These are phyloP conservation scores for Rhynchospora breviuscula DNA, from an alignment of 176 grass and related monocot species.

Conservation along the genomic window DNA sequence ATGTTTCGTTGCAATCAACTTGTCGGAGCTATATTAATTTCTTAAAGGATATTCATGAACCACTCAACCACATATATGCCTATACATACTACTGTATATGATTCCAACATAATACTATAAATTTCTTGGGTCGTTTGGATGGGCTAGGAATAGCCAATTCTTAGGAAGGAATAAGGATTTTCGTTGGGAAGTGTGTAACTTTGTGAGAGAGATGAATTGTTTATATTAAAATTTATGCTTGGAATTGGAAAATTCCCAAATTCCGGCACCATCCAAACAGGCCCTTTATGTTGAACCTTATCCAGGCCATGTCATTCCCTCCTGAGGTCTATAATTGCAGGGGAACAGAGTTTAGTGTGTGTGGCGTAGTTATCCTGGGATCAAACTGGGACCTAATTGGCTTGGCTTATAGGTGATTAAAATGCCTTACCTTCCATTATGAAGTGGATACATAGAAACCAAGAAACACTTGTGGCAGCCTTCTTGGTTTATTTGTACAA, in stretches of 20 bases:
- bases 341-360: background rate
- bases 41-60: conserved; percentile 1
- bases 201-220: no score
- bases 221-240: no score
- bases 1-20: conserved; percentile 20
- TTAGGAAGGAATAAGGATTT: no score
- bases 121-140: no score
- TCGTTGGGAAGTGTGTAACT: no score
- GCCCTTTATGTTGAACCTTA: conserved; percentile 18
- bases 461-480: background rate
- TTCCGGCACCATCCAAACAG: no score
- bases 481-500: background rate
- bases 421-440: conserved; percentile 4
- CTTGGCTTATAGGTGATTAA: background rate
- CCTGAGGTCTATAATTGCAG: conserved; percentile 1
- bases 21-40: conserved; percentile 19
- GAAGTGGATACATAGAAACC: background rate
- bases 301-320: conserved; percentile 18
- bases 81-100: background rate
- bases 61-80: background rate
- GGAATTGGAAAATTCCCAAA: no score
- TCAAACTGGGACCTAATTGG: conserved; percentile 3
- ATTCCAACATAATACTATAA: background rate
- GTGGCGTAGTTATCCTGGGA: background rate
- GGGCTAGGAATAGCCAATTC: no score